Base-by-base conservation (phyloP, 2,329 filamentous ascomycete genomes). In the Exophiala mesophila region DNA sequence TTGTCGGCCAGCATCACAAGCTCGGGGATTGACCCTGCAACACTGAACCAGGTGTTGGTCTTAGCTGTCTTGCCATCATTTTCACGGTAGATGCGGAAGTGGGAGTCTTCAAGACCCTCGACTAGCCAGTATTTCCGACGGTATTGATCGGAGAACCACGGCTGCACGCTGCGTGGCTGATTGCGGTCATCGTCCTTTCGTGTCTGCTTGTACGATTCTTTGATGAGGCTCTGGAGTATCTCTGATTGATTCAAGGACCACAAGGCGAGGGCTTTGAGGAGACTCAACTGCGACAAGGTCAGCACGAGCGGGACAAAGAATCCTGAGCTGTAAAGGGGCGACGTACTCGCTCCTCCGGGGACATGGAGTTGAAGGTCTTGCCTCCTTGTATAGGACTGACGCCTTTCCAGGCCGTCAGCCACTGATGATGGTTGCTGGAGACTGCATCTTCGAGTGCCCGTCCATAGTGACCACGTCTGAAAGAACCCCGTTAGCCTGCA, bases 381-480 rank as follows among this genome's bases (percentile, higher is more conserved):
- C 83, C 82, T 34, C 88, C 88, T 39, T 83, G 80, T 38, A 98
- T 69, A 21, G 90, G 92, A 59, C 83, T 98, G 62, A 83, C 80
- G 38, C 80, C 80, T 44, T 83, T 76, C 94, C 94, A 98, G 57
- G 78, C 75, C 49, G 73, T 74, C 5, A 88, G 82, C 92, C 92
- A 98, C 74, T 98, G 88, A 37, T 74, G 77, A 63, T 84, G 85
- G 67, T 97, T 85, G 10, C 83, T 78, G 49, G 83, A 78, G 44
- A 98, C 79, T 28, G 90, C 89, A 67, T 98, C 94, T 64, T 98
- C 94, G 36, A 98, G 73, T 18, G 94, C 92, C 59, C 92, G 83
- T 57, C 84, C 83, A 64, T 96, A 94, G 64, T 98, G 92, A 38
- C 88, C 89, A 56, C 85, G 80, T 66, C 92, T 98, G 58, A 51